Percentiles rank a stretch among this genome's conserved stretches.
These are phyloP conservation scores for Chalciporus chontae DNA, from an alignment of 768 basidiomycete genomes.

Conservation along the genomic window DNA sequence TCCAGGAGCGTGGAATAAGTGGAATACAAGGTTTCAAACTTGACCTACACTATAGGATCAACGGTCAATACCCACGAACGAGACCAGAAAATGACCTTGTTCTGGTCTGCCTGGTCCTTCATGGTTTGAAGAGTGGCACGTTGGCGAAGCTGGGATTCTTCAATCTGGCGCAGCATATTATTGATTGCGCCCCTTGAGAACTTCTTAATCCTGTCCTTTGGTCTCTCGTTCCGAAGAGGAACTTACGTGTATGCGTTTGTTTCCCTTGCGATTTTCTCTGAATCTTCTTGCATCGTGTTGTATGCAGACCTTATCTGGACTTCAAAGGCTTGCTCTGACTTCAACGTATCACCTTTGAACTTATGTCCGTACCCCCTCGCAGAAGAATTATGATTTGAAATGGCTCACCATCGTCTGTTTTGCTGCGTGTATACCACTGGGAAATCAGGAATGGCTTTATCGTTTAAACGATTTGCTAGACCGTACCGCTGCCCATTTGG, in stretches of 20 bases:
- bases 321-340: slow-evolving; percentile 22
- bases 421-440: not conserved
- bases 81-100: slow-evolving; percentile 14
- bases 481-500: slow-evolving; percentile 13
- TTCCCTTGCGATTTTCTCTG: slow-evolving; percentile 18
- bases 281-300: slow-evolving; percentile 7
- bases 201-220: not conserved
- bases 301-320: slow-evolving; percentile 17
- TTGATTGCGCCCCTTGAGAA: slow-evolving; percentile 19
- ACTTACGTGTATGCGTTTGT: slow-evolving; percentile 26
- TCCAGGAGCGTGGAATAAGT: slow-evolving; percentile 26
- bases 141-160: slow-evolving; percentile 18
- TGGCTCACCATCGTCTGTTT: slow-evolving; percentile 11
- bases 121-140: slow-evolving; percentile 5
- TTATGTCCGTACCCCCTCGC: not conserved
- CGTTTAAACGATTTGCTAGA: not conserved
- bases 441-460: not conserved
- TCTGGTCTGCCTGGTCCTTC: slow-evolving; percentile 5
- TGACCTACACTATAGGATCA: slow-evolving; percentile 16
- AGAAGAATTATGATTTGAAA: not conserved
- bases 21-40: slow-evolving; percentile 22
- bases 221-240: not conserved
- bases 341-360: slow-evolving; percentile 7
- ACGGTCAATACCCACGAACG: not conserved
- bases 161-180: slow-evolving; percentile 18